Conservation (phyloP, 2,329 filamentous ascomycete genomes). For the Ilyonectria destructans region DNA sequence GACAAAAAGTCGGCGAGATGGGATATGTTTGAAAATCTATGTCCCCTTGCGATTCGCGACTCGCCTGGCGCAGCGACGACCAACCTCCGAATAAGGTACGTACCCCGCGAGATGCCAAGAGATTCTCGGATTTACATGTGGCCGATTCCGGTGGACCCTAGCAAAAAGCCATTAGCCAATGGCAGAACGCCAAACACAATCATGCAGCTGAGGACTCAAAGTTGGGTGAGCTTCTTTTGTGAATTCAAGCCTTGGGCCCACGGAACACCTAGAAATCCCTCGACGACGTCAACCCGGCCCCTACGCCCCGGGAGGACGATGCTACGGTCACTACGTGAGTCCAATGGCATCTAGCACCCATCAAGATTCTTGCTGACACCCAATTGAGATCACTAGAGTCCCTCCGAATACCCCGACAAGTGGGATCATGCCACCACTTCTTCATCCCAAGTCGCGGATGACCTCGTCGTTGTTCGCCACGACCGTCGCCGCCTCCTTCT, state of each 20-base stretch:
- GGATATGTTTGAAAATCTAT: slow-evolving; percentile 35
- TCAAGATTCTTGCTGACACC: slow-evolving; percentile 38
- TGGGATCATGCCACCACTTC: slow-evolving; percentile 82
- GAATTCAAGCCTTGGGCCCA: slow-evolving; percentile 38
- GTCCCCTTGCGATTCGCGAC: slow-evolving; percentile 39
- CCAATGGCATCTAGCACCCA: slow-evolving; percentile 40
- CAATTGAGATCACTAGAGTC: slow-evolving; percentile 50
- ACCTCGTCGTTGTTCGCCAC: slow-evolving; percentile 96
- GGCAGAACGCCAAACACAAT: slow-evolving; percentile 35
- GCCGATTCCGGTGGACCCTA: slow-evolving; percentile 12
- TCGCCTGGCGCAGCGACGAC: slow-evolving; percentile 25
- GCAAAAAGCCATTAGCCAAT: slow-evolving; percentile 42
- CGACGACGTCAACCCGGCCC: slow-evolving; percentile 46
- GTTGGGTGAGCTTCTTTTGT: slow-evolving; percentile 42
- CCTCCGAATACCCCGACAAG: slow-evolving; percentile 31
- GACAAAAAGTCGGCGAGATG: slow-evolving; percentile 29
- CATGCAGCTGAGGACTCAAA: slow-evolving; percentile 35
- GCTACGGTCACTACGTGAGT: slow-evolving; percentile 47
- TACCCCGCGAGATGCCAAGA: slow-evolving; percentile 23
- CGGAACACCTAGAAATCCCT: slow-evolving; percentile 49
- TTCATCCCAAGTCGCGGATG: slow-evolving; percentile 94
- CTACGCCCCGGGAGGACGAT: slow-evolving; percentile 45
- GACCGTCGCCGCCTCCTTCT: slow-evolving; percentile 91
- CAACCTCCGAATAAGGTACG: slow-evolving; percentile 35
- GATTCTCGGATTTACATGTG: slow-evolving; percentile 24